Evolutionary conservation across 257 asterid species (phyloP), one percentile per base, ranked within the genome.

Genomic region (Solanum virginianum): DNA sequence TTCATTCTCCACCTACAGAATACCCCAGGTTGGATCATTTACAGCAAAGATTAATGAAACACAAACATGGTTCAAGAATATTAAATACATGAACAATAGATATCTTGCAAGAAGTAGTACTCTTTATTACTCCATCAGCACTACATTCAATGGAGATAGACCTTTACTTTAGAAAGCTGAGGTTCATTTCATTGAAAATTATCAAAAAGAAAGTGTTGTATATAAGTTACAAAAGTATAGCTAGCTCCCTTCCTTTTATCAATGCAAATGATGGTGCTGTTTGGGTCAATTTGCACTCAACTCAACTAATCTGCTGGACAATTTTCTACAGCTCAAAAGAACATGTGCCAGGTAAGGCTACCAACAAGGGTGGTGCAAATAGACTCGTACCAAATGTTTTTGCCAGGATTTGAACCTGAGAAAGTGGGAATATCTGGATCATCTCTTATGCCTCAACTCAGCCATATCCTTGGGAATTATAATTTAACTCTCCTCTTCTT

Each of bases 1-100:
- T 89, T 93, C 94, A 89, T 97, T 97, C 90, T 97, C 99, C 66
- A 96, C 97, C 98, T 96, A 91, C 90, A 90, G 81, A 80, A 80
- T 85, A 72, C 75, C 55, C 29, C 8, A 43, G 53, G 70, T 77
- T 51, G 65, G 45, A 53, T 51, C 65, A 49, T 77, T 53, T 26
- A 68, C 17, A 81, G 85, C 59, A 49, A 20, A 55, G 81, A 62
- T 55, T 15, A 8, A 24, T 45, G 84, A 70, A 84, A 85, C 77
- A 54, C 75, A 66, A 80, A 36, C 22, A 12, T 15, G 14, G 26
- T 55, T 41, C 20, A 10, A 72, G 26, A 63, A 66, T 8, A 26
- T 26, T 63, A 57, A 49, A 81, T 24, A 29, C 24, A 16, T 53
- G 22, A 83, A 68, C 70, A 83, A 59, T n/a, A 11, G n/a, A 54